Percentiles rank a stretch among this genome's conserved stretches.
These are phyloP conservation scores for Colletotrichum sp. DNA, from an alignment of 2,329 filamentous ascomycete species.

Conservation along the genomic window DNA sequence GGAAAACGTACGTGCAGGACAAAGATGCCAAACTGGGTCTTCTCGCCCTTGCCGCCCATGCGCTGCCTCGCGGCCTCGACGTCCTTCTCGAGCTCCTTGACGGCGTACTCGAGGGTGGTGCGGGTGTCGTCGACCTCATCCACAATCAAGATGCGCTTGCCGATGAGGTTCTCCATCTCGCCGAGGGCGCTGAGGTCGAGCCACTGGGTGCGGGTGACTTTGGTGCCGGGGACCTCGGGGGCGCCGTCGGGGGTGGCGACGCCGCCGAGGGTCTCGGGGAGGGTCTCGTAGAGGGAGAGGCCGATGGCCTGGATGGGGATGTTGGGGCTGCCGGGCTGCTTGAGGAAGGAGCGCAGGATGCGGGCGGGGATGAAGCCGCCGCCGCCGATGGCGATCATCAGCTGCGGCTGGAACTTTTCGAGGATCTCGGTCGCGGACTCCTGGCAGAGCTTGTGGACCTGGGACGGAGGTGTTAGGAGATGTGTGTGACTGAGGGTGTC, in stretches of 20 bases:
- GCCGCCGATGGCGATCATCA: conserved; percentile 98
- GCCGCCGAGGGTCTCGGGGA: conserved; percentile 62
- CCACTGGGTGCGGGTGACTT: conserved; percentile 98
- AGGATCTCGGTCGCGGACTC: conserved; percentile 82
- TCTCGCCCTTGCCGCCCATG: conserved; percentile 66
- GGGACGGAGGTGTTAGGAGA: neutral
- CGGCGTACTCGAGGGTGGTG: conserved; percentile 92
- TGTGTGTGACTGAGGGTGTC: neutral
- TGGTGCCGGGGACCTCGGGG: conserved; percentile 84
- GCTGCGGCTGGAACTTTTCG: conserved; percentile 84
- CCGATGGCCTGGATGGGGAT: conserved; percentile 99
- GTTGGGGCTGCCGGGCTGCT: conserved; percentile 84
- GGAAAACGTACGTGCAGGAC: conserved; percentile 79
- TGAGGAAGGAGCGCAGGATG: conserved; percentile 97
- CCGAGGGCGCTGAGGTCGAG: conserved; percentile 84
- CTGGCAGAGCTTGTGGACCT: conserved; percentile 99
- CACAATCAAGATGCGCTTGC: conserved; percentile 90
- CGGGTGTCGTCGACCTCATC: conserved; percentile 96
- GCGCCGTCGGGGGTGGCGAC: conserved; percentile 41
- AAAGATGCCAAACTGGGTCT: conserved; percentile 92
- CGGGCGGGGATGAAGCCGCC: conserved; percentile 97
- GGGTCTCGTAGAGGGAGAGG: conserved; percentile 92
- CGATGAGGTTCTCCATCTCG: conserved; percentile 87
- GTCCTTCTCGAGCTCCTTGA: conserved; percentile 93
- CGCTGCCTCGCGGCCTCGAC: conserved; percentile 80